phyloP scores from a whole-genome alignment of 2,329 filamentous ascomycete genomes.

The Pseudocercospora pini-densiflorae region DNA sequence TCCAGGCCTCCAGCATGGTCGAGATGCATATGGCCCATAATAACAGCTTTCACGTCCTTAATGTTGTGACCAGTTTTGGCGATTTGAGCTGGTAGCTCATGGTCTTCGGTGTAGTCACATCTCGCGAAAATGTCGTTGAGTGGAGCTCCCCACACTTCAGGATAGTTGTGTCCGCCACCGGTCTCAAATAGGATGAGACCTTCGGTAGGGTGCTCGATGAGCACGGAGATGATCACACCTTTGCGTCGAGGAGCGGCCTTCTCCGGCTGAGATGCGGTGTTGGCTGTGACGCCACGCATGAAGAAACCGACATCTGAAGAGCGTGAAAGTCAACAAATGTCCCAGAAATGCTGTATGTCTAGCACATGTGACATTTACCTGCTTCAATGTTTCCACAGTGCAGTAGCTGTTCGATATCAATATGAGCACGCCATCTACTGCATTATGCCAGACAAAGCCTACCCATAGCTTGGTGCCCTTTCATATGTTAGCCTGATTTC shows the following conservation, averaged over 20 bases:
- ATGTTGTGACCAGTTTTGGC: conserved; percentile 40
- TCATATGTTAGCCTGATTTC: background rate
- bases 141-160: conserved; percentile 36
- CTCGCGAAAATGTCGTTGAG: conserved; percentile 42
- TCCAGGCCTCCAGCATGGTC: conserved; percentile 45
- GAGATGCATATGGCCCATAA: conserved; percentile 41
- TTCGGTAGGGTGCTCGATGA: conserved; percentile 40
- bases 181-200: conserved; percentile 45
- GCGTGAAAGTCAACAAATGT: background rate
- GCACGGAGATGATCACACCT: conserved; percentile 37
- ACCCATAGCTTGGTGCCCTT: conserved; percentile 46
- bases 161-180: conserved; percentile 40
- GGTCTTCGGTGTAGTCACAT: conserved; percentile 32
- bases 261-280: conserved; percentile 37
- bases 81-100: conserved; percentile 29
- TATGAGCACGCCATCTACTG: background rate
- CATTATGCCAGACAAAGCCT: background rate
- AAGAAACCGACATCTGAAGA: conserved; percentile 35
- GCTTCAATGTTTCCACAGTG: conserved; percentile 43
- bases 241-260: conserved; percentile 35
- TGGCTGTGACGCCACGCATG: conserved; percentile 39
- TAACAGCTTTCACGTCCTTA: conserved; percentile 43
- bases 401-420: conserved; percentile 32
- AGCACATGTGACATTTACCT: conserved; percentile 30
- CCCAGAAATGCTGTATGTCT: background rate